phyloP scores from a whole-genome alignment of 148 eudicot species.

The Cornus kousa region DNA sequence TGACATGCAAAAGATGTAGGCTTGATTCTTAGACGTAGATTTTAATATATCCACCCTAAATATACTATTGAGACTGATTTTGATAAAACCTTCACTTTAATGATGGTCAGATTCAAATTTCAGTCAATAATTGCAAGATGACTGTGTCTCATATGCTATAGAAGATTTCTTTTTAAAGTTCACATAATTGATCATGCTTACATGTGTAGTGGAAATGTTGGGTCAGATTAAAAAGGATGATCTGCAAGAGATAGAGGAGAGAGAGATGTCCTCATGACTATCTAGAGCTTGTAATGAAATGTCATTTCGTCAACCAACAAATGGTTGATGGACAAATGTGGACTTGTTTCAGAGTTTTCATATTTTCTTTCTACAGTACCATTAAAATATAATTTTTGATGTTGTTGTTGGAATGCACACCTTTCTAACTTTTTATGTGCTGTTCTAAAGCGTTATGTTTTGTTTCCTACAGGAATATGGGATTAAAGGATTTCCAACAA shows the following conservation, averaged over 20 bases:
- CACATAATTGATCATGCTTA: background rate
- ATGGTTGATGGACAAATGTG: background rate
- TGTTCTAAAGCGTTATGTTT: background rate
- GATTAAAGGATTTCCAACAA: conserved; percentile 87
- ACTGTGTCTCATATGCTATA: background rate
- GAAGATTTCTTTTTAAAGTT: background rate
- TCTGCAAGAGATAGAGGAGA: too few relatives aligned
- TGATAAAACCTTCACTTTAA: background rate
- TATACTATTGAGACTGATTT: background rate
- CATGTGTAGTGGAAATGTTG: background rate
- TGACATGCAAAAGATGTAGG: background rate
- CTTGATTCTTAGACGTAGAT: background rate
- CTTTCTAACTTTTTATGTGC: background rate
- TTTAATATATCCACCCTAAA: background rate
- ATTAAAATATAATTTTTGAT: too few relatives aligned
- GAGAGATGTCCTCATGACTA: too few relatives aligned
- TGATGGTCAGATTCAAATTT: too few relatives aligned
- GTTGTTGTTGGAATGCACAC: background rate
- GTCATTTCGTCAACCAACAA: background rate
- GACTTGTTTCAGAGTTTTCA: background rate
- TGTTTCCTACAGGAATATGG: conserved; percentile 76
- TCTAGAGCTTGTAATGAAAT: background rate
- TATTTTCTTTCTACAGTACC: background rate
- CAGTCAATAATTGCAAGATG: background rate
- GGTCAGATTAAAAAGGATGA: background rate